Conservation (phyloP, 441 rosid species). For the Kokia cookei region DNA sequence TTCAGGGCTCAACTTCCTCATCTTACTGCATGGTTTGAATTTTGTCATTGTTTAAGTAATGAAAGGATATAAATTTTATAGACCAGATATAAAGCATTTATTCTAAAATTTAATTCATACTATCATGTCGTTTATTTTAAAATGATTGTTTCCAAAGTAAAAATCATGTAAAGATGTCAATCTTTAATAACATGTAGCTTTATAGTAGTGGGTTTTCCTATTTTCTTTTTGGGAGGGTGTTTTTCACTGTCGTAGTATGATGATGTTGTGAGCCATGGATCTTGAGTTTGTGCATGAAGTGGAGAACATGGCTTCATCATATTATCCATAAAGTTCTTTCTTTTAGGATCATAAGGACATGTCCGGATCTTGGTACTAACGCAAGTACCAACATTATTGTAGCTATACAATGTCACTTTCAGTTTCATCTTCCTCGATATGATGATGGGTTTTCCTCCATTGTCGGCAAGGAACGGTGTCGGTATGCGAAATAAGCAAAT, state of each 20-base stretch:
- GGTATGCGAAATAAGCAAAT: not conserved
- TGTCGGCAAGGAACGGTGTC: slow-evolving; percentile 1
- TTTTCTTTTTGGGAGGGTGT: not conserved
- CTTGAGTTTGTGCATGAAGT: slow-evolving; percentile 2
- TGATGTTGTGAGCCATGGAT: slow-evolving; percentile 8
- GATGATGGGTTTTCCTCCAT: not conserved
- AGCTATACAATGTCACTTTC: slow-evolving; percentile 8
- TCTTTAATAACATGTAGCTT: not conserved
- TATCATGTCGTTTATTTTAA: not conserved
- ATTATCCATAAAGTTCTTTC: not conserved
- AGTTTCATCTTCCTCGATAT: not conserved
- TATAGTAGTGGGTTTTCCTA: not conserved
- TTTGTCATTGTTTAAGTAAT: too few relatives aligned
- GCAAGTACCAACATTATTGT: slow-evolving; percentile 19
- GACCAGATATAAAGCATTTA: too few relatives aligned
- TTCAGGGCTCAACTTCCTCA: not conserved
- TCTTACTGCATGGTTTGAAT: not conserved
- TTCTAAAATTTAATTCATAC: too few relatives aligned
- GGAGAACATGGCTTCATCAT: slow-evolving; percentile 19
- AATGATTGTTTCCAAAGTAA: not conserved
- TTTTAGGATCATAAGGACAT: slow-evolving; percentile 16
- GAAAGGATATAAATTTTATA: not conserved
- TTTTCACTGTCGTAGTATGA: not conserved
- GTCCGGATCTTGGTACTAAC: slow-evolving; percentile 25
- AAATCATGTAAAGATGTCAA: not conserved